phyloP scores from a whole-genome alignment of 1,284 basidiomycete genomes.

The Cutaneotrichosporon arboriforme region DNA sequence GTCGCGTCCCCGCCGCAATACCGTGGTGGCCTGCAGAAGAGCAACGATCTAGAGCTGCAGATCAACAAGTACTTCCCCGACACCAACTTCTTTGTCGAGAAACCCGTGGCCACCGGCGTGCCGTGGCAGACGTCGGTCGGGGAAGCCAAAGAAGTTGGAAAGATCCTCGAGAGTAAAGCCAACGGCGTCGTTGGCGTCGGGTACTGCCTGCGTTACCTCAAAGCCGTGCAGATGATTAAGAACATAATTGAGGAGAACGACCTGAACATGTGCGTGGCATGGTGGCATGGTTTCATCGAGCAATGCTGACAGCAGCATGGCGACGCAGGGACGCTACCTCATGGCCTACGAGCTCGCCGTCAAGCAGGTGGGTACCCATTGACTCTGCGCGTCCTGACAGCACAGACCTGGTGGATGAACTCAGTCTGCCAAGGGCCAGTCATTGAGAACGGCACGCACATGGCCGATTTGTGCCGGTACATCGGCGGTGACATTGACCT shows the following conservation, averaged over 20 bases:
- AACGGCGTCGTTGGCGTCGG: constrained; percentile 54
- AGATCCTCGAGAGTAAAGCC: constrained; percentile 58
- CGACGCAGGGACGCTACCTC: constrained; percentile 51
- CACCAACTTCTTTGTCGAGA: constrained; percentile 83
- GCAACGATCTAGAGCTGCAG: constrained; percentile 81
- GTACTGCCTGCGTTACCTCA: constrained; percentile 48
- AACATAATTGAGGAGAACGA: constrained; percentile 53
- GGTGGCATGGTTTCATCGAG: background rate
- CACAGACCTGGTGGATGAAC: constrained; percentile 56
- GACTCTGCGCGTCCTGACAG: background rate
- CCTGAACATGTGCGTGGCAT: constrained; percentile 45
- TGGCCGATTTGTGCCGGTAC: constrained; percentile 48
- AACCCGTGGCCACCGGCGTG: constrained; percentile 54
- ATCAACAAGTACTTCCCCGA: constrained; percentile 81
- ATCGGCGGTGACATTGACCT: constrained; percentile 55
- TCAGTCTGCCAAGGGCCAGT: constrained; percentile 49
- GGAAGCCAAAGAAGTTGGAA: constrained; percentile 58
- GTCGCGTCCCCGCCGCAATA: constrained; percentile 88
- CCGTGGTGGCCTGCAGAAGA: constrained; percentile 66
- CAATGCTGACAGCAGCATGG: constrained; percentile 44
- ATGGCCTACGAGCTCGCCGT: constrained; percentile 47
- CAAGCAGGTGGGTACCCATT: constrained; percentile 28
- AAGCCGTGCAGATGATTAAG: constrained; percentile 53
- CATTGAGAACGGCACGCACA: constrained; percentile 54
- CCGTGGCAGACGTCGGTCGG: constrained; percentile 46